Evolutionary conservation across 495 filamentous ascomycete genomes (phyloP), one percentile per base, ranked within the genome.

Genomic region (Xylaria intraflava): DNA sequence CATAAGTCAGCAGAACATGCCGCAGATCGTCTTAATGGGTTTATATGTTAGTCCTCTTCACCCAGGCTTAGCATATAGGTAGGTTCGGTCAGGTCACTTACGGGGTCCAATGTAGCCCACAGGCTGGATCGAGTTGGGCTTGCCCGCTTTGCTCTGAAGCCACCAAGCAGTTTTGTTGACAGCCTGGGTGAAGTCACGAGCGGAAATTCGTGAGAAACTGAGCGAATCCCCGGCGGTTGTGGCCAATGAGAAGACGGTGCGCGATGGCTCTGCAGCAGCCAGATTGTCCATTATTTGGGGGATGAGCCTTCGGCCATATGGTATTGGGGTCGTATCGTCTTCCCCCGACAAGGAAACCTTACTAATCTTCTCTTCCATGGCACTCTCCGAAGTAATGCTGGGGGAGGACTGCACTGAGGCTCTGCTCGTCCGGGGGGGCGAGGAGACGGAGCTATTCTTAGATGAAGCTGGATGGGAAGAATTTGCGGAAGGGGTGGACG

Each of bases 131-230:
- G 30, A 38, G 20, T 33, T 17, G 7, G 43, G 36, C 24, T 23
- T 49, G 6, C 55, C 55, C 14, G 59, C 22, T 30, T 39, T 27
- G 11, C 24, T 43, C 1, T 43, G 46, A 17, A 62, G 31, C 56
- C 46, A 62, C 65, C 65, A 67, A 27, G 62, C 59, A 20, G 51
- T 58, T 35, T 56, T 58, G 45, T 67, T 43, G n/a, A 65, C 55
- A 1, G 65, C 62, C 19, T 58, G 59, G 6, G 62, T 53, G 52
- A 67, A 67, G 30, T 11, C 33, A 14, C 48, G 35, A 26, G 57
- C 60, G 38, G 60, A 43, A 9, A 66, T 54, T 3, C 56, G 22
- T 27, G 10, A 33, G 44, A 50, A 57, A 26, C 39, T 49, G 40
- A 39, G 22, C 6, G 55, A 43, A 3, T 35, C 14, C n/a, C 55